These are phyloP conservation scores for Penicillium sp. DNA, from an alignment of 2,329 filamentous ascomycete genomes.

Conservation along the genomic window DNA sequence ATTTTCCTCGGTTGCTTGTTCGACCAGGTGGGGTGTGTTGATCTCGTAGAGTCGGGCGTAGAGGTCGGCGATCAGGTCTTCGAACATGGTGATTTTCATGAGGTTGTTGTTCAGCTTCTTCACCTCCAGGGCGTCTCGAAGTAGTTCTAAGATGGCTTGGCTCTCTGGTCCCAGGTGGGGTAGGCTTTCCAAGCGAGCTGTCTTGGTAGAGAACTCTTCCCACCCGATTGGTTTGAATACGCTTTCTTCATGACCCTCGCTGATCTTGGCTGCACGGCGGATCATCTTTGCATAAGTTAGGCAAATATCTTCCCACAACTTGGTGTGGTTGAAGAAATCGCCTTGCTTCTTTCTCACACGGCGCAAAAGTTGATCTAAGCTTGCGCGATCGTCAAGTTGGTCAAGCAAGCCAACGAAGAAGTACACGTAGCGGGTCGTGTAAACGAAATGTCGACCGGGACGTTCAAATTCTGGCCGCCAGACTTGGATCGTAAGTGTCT, in stretches of 20 bases:
- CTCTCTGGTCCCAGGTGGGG: conserved; percentile 51
- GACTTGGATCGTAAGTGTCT: conserved; percentile 91
- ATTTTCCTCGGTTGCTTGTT: conserved; percentile 46
- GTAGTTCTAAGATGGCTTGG: conserved; percentile 56
- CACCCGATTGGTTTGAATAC: conserved; percentile 64
- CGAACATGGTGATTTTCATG: conserved; percentile 81
- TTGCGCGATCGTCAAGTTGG: conserved; percentile 70
- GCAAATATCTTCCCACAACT: conserved; percentile 63
- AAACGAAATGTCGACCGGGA: conserved; percentile 85
- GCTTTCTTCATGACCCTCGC: conserved; percentile 62
- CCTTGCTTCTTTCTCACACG: conserved; percentile 78
- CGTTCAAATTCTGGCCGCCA: conserved; percentile 91
- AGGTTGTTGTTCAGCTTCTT: conserved; percentile 81
- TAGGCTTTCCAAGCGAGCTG: conserved; percentile 61
- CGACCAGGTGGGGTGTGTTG: conserved; percentile 40
- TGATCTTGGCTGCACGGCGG: conserved; percentile 57
- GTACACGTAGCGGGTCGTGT: conserved; percentile 80
- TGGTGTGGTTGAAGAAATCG: conserved; percentile 66
- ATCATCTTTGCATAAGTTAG: conserved; percentile 60
- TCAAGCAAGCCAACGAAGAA: conserved; percentile 77
- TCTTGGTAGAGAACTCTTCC: conserved; percentile 64
- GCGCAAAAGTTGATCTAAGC: conserved; percentile 74
- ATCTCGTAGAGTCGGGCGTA: conserved; percentile 63
- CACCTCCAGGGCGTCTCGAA: conserved; percentile 66
- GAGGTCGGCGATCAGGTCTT: conserved; percentile 89